Percentiles rank a stretch among this genome's conserved stretches.
These are phyloP conservation scores for Pleomassaria siparia DNA, from an alignment of 2,329 filamentous ascomycete species.

Conservation along the genomic window DNA sequence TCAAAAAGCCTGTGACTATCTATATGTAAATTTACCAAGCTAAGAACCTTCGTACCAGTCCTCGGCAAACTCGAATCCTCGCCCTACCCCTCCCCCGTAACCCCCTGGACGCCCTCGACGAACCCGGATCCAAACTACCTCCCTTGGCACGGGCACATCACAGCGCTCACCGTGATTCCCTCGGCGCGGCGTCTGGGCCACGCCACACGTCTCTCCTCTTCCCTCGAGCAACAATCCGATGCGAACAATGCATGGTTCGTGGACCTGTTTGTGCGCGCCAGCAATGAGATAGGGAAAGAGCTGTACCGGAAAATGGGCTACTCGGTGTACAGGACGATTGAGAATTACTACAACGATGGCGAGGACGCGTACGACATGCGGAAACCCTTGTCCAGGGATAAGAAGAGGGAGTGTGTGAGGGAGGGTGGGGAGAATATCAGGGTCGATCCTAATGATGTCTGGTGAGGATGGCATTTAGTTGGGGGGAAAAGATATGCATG, in stretches of 20 bases:
- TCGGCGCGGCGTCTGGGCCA: slow-evolving; percentile 83
- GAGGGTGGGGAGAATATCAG: slow-evolving; percentile 76
- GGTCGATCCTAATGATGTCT: slow-evolving; percentile 84
- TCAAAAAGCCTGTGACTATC: too few relatives aligned
- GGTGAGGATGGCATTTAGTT: too few relatives aligned
- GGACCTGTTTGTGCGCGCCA: slow-evolving; percentile 87
- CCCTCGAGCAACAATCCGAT: slow-evolving; percentile 80
- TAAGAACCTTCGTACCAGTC: slow-evolving; percentile 56
- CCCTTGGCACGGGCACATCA: slow-evolving; percentile 99
- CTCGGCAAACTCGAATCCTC: slow-evolving; percentile 93
- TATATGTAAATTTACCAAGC: too few relatives aligned
- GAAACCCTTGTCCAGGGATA: slow-evolving; percentile 83
- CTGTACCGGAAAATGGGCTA: slow-evolving; percentile 92
- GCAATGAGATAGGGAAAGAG: slow-evolving; percentile 82
- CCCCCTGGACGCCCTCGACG: slow-evolving; percentile 64
- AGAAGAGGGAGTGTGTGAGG: slow-evolving; percentile 72
- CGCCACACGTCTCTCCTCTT: slow-evolving; percentile 77
- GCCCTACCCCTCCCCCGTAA: slow-evolving; percentile 71
- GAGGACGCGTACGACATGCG: slow-evolving; percentile 98
- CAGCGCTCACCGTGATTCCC: slow-evolving; percentile 88
- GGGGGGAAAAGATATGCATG: too few relatives aligned
- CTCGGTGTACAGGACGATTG: slow-evolving; percentile 76
- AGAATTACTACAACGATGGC: slow-evolving; percentile 91
- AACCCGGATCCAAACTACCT: slow-evolving; percentile 68
- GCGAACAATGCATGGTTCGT: slow-evolving; percentile 90